phyloP scores from a whole-genome alignment of 768 basidiomycete genomes.

The Tulasnella sp. region DNA sequence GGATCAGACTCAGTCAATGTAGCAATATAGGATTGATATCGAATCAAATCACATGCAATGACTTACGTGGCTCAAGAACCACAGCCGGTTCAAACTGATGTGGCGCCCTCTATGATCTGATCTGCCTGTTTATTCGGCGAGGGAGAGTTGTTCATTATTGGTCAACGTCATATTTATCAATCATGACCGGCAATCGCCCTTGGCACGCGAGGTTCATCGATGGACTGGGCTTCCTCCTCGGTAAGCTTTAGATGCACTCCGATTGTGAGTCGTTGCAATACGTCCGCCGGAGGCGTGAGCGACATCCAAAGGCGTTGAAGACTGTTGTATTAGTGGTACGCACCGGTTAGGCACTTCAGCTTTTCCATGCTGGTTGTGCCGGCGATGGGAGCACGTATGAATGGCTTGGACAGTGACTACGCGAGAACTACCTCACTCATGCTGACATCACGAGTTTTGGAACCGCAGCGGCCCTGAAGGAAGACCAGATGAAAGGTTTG shows the following conservation, averaged over 20 bases:
- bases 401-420: slow-evolving; percentile 27
- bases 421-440: slow-evolving; percentile 33
- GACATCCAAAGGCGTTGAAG: neutral
- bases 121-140: too few relatives aligned
- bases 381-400: slow-evolving; percentile 47
- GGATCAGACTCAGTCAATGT: too few relatives aligned
- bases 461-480: neutral
- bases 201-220: neutral
- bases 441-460: neutral
- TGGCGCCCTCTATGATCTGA: too few relatives aligned
- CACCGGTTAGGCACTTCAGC: slow-evolving; percentile 41
- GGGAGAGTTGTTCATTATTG: too few relatives aligned
- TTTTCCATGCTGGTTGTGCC: slow-evolving; percentile 44
- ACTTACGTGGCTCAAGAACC: too few relatives aligned
- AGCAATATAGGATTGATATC: too few relatives aligned
- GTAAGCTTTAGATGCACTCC: neutral
- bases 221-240: neutral
- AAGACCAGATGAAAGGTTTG: neutral
- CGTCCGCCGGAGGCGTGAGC: neutral
- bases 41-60: too few relatives aligned
- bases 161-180: too few relatives aligned
- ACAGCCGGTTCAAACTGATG: too few relatives aligned
- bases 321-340: slow-evolving; percentile 1
- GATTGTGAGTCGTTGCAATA: slow-evolving; percentile 17
- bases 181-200: too few relatives aligned